Evolutionary conservation across 257 asterid genomes (phyloP), one percentile per base, ranked within the genome.

Genomic region (Apocynum venetum): DNA sequence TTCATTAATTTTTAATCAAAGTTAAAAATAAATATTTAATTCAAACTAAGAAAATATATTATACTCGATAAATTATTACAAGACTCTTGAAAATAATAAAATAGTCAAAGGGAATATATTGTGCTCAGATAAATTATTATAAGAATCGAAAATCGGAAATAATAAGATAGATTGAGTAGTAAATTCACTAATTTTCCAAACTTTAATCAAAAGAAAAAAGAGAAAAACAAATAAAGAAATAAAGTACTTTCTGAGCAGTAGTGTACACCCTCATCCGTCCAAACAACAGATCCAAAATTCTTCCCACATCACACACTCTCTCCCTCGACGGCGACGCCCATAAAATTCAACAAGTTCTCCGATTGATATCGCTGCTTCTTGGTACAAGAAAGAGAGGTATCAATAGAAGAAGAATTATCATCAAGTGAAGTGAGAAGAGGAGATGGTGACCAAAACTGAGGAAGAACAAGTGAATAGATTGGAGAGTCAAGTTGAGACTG

Each of bases 361-460:
- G 25, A 4, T 53, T 53, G 20, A 4, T 53, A 6, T 13, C 6
- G 3, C 20, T 53, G 59, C 17, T 20, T 56, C 38, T 7, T 2
- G 38, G 36, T 7, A 5, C 9, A 36, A 36, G 44, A 6, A 6
- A 44, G 11, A 17, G 72, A 0, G 25, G 4, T 66, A 38, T 38
- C 5, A 17, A n/a, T 15, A 66, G 35, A 56, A 56, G 49, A 66
- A 66, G 71, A 40, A 66, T 66, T 44, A 19, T 43, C 35, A 43
- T 43, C 52, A 15, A 15, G 52, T 36, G 19, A 12, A 36, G 70
- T 40, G 40, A 14, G 70, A 36, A 44, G 65, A 55, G 80, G 67
- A 81, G 85, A 93, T 95, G 99, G 99, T 95, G 89, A 91, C 96
- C 85, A 89, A 84, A 89, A 91, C 92, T 41, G 99, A 93, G 89